phyloP scores from a whole-genome alignment of 768 basidiomycete species.

The Terana coerulea region DNA sequence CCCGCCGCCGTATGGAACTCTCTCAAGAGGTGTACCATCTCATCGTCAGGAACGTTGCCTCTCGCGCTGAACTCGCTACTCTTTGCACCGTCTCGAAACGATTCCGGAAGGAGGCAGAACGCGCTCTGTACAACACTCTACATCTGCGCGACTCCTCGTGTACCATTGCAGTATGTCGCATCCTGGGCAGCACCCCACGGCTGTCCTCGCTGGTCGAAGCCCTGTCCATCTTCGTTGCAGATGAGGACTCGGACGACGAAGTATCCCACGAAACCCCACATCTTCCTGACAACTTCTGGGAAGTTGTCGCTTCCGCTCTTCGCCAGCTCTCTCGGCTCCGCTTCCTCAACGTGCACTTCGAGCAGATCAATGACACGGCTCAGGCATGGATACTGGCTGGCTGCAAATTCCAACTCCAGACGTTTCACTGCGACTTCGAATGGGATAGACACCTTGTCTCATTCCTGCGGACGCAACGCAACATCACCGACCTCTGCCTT shows the following conservation, averaged over 20 bases:
- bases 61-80: constrained; percentile 48
- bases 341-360: constrained; percentile 47
- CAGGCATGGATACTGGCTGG: constrained; percentile 36
- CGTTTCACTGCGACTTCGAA: constrained; percentile 62
- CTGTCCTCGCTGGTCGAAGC: constrained; percentile 51
- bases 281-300: constrained; percentile 45
- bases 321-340: constrained; percentile 42
- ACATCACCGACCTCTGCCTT: constrained; percentile 45
- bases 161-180: constrained; percentile 42
- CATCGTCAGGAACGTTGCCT: constrained; percentile 50
- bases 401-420: constrained; percentile 50
- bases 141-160: constrained; percentile 38
- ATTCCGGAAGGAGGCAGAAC: constrained; percentile 54
- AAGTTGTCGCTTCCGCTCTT: constrained; percentile 45
- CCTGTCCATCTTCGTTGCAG: constrained; percentile 45
- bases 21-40: constrained; percentile 56
- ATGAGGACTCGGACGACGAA: constrained; percentile 21
- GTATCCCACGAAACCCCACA: constrained; percentile 21
- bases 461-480: constrained; percentile 47
- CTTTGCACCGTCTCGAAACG: constrained; percentile 56
- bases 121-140: constrained; percentile 56
- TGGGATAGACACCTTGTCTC: constrained; percentile 56
- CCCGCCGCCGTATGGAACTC: constrained; percentile 35
- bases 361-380: constrained; percentile 22
- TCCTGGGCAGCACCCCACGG: constrained; percentile 43